phyloP scores from a whole-genome alignment of 306 rosid genomes.

The Dicorynia guianensis region DNA sequence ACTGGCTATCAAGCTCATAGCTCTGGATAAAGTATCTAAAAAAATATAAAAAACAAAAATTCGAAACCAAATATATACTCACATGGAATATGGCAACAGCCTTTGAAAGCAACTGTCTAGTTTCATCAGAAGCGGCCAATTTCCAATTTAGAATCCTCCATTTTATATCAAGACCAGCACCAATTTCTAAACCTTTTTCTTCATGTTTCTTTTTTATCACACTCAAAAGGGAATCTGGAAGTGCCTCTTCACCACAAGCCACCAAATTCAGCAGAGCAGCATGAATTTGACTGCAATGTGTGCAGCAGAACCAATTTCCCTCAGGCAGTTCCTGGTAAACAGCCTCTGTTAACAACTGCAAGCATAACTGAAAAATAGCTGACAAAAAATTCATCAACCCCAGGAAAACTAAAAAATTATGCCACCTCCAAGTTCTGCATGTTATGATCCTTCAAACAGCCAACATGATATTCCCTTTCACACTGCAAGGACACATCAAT shows the following conservation, averaged over 20 bases:
- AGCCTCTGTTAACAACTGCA: constrained; percentile 10
- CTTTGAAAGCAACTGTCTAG: constrained; percentile 59
- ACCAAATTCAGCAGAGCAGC: constrained; percentile 59
- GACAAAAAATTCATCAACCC: constrained; percentile 5
- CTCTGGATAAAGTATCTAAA: background rate
- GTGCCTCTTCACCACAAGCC: constrained; percentile 53
- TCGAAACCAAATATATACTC: constrained; percentile 36
- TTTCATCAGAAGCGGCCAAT: constrained; percentile 48
- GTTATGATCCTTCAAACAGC: constrained; percentile 75
- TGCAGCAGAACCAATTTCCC: constrained; percentile 80
- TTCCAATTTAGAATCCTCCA: constrained; percentile 85
- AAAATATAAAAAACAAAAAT: background rate
- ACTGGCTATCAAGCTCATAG: background rate
- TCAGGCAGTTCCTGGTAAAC: constrained; percentile 70
- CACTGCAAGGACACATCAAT: constrained; percentile 55
- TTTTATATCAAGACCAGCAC: constrained; percentile 52
- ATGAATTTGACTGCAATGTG: constrained; percentile 55
- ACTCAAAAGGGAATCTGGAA: constrained; percentile 58
- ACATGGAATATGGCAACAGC: constrained; percentile 75
- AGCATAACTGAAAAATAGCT: background rate
- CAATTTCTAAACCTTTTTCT: constrained; percentile 46
- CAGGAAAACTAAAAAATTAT: background rate
- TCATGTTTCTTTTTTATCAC: constrained; percentile 56
- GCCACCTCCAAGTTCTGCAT: constrained; percentile 66
- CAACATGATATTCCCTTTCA: constrained; percentile 82